Evolutionary conservation across 768 basidiomycete species (phyloP).

Genomic region (Termitomyces sp.): DNA sequence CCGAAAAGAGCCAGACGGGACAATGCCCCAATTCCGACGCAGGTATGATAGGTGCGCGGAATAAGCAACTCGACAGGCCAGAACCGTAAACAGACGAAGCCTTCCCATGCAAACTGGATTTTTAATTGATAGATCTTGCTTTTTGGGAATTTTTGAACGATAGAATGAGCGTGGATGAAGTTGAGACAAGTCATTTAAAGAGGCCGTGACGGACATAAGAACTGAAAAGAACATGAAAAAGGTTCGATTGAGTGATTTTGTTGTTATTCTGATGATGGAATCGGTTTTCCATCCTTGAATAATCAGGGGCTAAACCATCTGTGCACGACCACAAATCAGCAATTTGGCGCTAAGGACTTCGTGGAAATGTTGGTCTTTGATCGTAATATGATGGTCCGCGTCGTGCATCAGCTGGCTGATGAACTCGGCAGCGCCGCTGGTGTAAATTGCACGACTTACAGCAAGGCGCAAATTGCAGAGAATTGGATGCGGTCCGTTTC

Average conservation of each 20-base stretch:
- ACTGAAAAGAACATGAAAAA: background rate
- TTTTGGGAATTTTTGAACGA: background rate
- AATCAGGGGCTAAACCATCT: constrained; percentile 3
- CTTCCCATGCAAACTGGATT: background rate
- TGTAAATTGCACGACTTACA: constrained; percentile 15
- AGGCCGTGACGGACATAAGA: background rate
- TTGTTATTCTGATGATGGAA: background rate
- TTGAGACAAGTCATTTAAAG: background rate
- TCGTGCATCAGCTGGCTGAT: constrained; percentile 10
- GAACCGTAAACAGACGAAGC: background rate
- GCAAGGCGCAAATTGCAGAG: constrained; percentile 19
- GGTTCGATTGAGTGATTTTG: background rate
- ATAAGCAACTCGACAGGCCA: background rate
- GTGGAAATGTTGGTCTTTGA: constrained; percentile 5
- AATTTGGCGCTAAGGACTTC: constrained; percentile 13
- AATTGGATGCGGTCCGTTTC: constrained; percentile 13
- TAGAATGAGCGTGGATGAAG: too few species aligned
- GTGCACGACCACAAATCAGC: constrained; percentile 12
- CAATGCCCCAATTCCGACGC: background rate
- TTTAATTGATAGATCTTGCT: background rate
- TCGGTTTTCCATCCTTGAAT: background rate
- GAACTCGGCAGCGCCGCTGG: constrained; percentile 7
- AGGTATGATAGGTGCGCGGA: background rate
- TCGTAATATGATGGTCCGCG: constrained; percentile 1
- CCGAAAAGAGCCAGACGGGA: background rate